phyloP scores from a whole-genome alignment of 345 rosid species.

The Camelina laxa region DNA sequence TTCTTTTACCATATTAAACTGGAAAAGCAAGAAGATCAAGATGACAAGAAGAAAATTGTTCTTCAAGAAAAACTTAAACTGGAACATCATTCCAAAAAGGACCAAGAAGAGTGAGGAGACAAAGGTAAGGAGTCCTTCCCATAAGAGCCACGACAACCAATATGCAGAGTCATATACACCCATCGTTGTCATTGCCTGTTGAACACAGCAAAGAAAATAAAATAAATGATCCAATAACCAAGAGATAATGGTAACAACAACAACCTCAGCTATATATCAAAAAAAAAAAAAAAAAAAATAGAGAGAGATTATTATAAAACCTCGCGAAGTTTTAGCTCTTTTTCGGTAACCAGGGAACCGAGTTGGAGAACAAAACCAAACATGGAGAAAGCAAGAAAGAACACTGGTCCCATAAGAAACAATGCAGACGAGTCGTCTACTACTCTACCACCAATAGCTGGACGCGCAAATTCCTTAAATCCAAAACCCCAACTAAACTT shows the following conservation, averaged over 20 bases:
- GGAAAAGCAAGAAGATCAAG: constrained; percentile 79
- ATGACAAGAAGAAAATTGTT: constrained; percentile 74
- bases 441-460: constrained; percentile 42
- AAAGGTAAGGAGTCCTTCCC: constrained; percentile 75
- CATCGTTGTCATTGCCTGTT: constrained; percentile 85
- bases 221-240: constrained; percentile 48
- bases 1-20: constrained; percentile 74
- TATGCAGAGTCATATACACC: constrained; percentile 87
- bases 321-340: constrained; percentile 97
- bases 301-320: constrained; percentile 40
- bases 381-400: constrained; percentile 92
- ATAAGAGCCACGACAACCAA: constrained; percentile 87
- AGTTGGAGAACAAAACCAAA: constrained; percentile 87
- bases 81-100: constrained; percentile 94
- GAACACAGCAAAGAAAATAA: constrained; percentile 58
- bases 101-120: constrained; percentile 76
- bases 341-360: constrained; percentile 69
- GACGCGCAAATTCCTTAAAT: constrained; percentile 81
- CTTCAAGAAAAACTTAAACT: constrained; percentile 79
- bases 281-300: not conserved
- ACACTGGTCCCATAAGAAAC: constrained; percentile 62
- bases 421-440: constrained; percentile 44
- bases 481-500: constrained; percentile 73
- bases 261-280: not conserved
- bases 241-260: constrained; percentile 65